Percentiles rank a stretch among this genome's conserved stretches.
phyloP scores from a whole-genome alignment of 164 flowering plant genomes.

The Umbellularia californica region DNA sequence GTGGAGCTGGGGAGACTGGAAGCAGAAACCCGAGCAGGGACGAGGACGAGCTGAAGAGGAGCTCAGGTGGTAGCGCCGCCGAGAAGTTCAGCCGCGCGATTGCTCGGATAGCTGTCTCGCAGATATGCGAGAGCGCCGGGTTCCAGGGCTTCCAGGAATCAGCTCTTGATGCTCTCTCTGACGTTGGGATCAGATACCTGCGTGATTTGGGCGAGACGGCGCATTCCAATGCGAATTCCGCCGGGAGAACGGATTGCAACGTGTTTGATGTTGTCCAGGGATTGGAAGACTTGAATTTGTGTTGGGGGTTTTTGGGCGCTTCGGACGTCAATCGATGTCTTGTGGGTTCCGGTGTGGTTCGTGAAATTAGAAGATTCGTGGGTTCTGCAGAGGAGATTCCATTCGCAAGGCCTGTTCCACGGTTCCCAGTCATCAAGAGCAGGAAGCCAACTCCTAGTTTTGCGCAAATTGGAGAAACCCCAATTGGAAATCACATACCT shows the following conservation, averaged over 20 bases:
- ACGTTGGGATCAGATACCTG: slow-evolving; percentile 47
- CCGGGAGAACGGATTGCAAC: slow-evolving; percentile 65
- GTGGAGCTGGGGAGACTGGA: slow-evolving; percentile 65
- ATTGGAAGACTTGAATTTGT: slow-evolving; percentile 53
- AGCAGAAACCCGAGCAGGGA: slow-evolving; percentile 14
- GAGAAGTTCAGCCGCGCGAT: slow-evolving; percentile 52
- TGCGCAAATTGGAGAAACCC: slow-evolving; percentile 57
- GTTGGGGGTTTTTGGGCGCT: slow-evolving; percentile 67
- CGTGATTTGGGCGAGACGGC: slow-evolving; percentile 48
- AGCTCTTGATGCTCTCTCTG: slow-evolving; percentile 56
- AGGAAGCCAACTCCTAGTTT: slow-evolving; percentile 55
- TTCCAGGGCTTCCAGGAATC: slow-evolving; percentile 64
- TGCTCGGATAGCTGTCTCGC: slow-evolving; percentile 69
- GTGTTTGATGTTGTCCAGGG: slow-evolving; percentile 69
- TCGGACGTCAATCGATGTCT: slow-evolving; percentile 50
- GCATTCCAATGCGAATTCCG: slow-evolving; percentile 36
- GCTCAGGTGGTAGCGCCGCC: slow-evolving; percentile 8
- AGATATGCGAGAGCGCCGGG: slow-evolving; percentile 65
- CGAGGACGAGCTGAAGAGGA: slow-evolving; percentile 1
- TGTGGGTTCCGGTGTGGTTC: slow-evolving; percentile 41
- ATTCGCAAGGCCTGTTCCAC: slow-evolving; percentile 63
- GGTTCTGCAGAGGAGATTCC: slow-evolving; percentile 56
- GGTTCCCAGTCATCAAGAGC: slow-evolving; percentile 54
- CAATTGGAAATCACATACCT: slow-evolving; percentile 64
- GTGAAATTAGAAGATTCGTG: slow-evolving; percentile 45